Evolutionary conservation across 148 eudicot species (phyloP).

Genomic region (Vaccinium vitisidaea): DNA sequence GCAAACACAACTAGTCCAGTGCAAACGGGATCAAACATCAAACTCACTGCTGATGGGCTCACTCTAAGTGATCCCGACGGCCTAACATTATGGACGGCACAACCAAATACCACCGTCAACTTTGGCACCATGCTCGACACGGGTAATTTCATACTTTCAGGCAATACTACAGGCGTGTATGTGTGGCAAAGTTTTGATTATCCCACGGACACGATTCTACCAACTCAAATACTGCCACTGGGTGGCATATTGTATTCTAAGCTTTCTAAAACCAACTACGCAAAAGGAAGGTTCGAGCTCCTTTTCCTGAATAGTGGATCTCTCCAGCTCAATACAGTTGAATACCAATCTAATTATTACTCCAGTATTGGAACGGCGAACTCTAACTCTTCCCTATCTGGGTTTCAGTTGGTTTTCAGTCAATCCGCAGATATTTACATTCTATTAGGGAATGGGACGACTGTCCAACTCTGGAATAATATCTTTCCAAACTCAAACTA

Average conservation of each 20-base stretch:
- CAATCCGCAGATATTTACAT: background rate
- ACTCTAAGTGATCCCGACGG: background rate
- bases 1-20: background rate
- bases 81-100: background rate
- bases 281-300: background rate
- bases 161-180: background rate
- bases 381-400: background rate
- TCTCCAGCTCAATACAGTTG: background rate
- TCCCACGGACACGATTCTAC: too few species aligned
- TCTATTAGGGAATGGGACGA: background rate
- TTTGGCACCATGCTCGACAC: background rate
- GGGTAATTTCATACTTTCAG: background rate
- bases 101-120: background rate
- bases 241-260: conserved; percentile 2
- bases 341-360: background rate
- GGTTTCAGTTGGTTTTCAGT: conserved; percentile 5
- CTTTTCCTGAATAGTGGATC: background rate
- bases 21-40: background rate
- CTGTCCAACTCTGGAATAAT: background rate
- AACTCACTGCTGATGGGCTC: background rate
- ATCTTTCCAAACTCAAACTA: background rate
- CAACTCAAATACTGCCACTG: too few species aligned
- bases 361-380: background rate
- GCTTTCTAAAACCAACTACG: background rate
- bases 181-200: too few species aligned